These are phyloP conservation scores for Corymbia calophylla DNA, from an alignment of 441 rosid genomes.

Conservation along the genomic window DNA sequence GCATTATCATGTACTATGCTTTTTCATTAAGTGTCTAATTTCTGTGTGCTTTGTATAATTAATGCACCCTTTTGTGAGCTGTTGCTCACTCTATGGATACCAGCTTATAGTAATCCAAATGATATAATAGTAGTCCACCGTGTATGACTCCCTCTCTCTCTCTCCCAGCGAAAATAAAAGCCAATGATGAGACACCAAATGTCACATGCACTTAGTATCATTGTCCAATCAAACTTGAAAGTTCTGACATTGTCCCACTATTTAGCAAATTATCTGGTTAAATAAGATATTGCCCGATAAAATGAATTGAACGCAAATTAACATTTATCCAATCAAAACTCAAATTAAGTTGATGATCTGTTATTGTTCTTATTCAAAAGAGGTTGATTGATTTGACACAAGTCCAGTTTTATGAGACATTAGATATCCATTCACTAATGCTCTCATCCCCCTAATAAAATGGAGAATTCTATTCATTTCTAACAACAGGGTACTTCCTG, in stretches of 20 bases:
- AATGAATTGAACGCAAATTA: neutral
- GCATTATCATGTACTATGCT: neutral
- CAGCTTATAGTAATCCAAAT: neutral
- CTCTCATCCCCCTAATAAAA: too few relatives aligned
- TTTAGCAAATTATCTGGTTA: neutral
- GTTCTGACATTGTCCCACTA: neutral
- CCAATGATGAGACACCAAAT: neutral
- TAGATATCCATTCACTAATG: too few relatives aligned
- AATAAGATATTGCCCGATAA: neutral
- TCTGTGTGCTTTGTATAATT: neutral
- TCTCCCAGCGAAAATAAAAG: neutral
- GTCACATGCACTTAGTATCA: fast-evolving
- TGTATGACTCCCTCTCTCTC: neutral
- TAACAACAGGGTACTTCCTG: too few relatives aligned
- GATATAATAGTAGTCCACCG: neutral
- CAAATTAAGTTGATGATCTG: neutral
- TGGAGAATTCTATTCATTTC: too few relatives aligned
- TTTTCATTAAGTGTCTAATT: neutral
- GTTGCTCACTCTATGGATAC: neutral
- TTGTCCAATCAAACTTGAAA: neutral
- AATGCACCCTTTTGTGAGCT: neutral
- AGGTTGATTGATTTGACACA: too few relatives aligned
- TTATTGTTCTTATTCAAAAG: too few relatives aligned
- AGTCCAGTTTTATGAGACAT: too few relatives aligned
- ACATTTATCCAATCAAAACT: neutral